Evolutionary conservation across 495 filamentous ascomycete genomes (phyloP).

Genomic region (Tuber umbilicatum): DNA sequence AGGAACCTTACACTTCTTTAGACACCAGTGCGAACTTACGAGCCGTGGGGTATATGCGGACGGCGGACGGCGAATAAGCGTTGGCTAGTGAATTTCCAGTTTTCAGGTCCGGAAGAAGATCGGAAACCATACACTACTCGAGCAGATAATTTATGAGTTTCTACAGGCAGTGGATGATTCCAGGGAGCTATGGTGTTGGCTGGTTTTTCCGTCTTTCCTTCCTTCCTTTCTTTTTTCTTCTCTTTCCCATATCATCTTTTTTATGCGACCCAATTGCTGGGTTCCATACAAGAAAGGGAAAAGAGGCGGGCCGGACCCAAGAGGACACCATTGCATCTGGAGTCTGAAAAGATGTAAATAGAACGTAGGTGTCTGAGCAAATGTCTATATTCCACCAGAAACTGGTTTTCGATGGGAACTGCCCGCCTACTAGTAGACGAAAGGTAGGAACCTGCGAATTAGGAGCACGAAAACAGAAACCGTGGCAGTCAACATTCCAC

Average conservation of each 20-base stretch:
- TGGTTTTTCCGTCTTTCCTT: neutral
- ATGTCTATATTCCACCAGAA: neutral
- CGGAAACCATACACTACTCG: neutral
- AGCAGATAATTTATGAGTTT: slow-evolving; percentile 7
- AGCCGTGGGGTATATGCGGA: neutral
- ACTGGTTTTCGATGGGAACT: neutral
- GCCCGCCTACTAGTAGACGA: neutral
- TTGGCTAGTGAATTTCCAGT: neutral
- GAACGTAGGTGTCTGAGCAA: neutral
- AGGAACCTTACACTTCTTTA: neutral
- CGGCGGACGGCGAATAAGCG: neutral
- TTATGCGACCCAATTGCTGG: neutral
- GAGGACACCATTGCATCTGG: neutral
- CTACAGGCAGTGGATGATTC: neutral
- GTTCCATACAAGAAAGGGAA: neutral
- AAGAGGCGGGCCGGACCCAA: neutral
- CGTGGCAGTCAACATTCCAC: neutral
- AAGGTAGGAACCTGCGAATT: neutral
- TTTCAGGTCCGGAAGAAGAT: neutral
- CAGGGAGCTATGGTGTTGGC: neutral
- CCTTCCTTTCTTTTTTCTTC: neutral
- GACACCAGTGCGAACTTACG: neutral
- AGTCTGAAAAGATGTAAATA: neutral
- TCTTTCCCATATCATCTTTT: neutral
- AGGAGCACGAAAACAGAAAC: neutral